These are phyloP conservation scores for Gossypium herbaceum DNA, from an alignment of 345 rosid species.

Conservation along the genomic window DNA sequence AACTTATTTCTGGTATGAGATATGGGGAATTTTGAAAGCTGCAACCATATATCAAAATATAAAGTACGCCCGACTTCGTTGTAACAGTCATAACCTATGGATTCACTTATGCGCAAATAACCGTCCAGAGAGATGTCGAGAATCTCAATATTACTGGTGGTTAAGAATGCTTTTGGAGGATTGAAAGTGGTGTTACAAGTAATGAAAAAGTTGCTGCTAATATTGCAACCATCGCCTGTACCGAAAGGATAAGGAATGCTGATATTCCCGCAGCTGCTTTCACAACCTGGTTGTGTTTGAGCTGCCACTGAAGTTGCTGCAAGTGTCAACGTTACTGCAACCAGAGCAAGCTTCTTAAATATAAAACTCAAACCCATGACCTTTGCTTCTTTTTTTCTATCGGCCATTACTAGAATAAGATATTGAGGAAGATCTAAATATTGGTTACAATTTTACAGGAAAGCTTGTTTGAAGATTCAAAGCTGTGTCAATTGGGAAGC, in stretches of 20 bases:
- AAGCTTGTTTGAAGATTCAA: not conserved
- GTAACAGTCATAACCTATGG: not conserved
- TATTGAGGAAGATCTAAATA: not conserved
- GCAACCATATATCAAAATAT: accelerated
- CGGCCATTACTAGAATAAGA: not conserved
- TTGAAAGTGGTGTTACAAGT: not conserved
- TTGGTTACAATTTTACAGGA: not conserved
- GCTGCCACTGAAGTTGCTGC: not conserved
- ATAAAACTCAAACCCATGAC: not conserved
- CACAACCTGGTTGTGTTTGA: not conserved
- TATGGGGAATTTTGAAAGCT: not conserved
- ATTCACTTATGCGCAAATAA: not conserved
- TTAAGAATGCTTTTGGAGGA: not conserved
- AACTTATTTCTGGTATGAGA: not conserved
- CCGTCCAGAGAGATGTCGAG: constrained; percentile 18
- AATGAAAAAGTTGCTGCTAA: not conserved
- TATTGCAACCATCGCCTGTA: not conserved
- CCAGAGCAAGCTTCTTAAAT: not conserved
- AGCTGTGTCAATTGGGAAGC: not conserved
- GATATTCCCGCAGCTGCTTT: not conserved
- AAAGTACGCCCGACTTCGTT: not conserved
- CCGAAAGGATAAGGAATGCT: not conserved
- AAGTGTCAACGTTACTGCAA: not conserved
- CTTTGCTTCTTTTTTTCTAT: not conserved
- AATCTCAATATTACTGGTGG: not conserved